Conservation (phyloP, 2,329 filamentous ascomycete species). For the Botrytis cinerea region DNA sequence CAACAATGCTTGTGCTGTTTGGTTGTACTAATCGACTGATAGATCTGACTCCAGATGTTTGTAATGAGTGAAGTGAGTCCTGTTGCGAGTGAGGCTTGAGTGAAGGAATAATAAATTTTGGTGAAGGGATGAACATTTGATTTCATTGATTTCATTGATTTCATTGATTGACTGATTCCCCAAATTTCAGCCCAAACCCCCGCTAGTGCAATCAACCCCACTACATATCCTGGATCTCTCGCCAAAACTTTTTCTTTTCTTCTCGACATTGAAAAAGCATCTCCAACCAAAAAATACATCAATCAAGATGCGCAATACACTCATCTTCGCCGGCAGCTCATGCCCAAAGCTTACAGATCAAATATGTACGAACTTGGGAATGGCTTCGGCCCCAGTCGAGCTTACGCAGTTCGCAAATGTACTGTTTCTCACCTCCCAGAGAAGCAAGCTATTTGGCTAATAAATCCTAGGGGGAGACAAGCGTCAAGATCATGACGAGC, state of each 20-base stretch:
- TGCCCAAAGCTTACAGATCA: conserved; percentile 64
- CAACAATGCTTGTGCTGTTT: background rate
- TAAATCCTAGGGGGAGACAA: conserved; percentile 62
- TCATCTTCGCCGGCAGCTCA: conserved; percentile 68
- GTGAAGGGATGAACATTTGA: conserved; percentile 9
- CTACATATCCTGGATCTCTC: conserved; percentile 4
- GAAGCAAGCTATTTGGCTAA: conserved; percentile 34
- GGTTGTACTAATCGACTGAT: background rate
- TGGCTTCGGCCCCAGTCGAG: conserved; percentile 64
- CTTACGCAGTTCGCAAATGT: conserved; percentile 72
- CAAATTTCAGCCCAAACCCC: background rate
- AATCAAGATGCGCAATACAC: conserved; percentile 60
- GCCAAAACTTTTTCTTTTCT: conserved; percentile 23
- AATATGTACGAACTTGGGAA: conserved; percentile 69
- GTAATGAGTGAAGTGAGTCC: background rate
- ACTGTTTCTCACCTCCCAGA: conserved; percentile 40
- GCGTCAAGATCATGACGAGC: conserved; percentile 68
- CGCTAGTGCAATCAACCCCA: background rate
- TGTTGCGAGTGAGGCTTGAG: background rate
- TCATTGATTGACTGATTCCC: background rate
- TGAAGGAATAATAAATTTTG: background rate
- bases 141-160: background rate
- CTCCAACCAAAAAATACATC: background rate
- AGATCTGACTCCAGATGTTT: background rate
- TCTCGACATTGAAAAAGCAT: conserved; percentile 22